A percentile compares a stretch with the other conserved stretches of the same genome.
Evolutionary conservation across 2,329 filamentous ascomycete species (phyloP).

Genomic region (Diaporthe longicolla): DNA sequence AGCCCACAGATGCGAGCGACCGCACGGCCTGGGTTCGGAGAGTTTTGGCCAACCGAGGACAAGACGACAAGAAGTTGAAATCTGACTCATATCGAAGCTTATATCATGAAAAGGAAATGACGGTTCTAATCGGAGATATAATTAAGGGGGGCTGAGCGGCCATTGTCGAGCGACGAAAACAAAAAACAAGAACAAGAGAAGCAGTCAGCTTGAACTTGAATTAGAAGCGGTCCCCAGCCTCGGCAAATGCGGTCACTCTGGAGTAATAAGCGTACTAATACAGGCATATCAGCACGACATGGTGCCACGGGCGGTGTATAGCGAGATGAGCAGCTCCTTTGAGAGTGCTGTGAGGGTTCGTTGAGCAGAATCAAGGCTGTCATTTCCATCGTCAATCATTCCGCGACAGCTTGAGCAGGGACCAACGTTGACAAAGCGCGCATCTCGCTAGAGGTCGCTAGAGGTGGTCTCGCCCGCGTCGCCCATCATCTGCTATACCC

Average conservation of each 20-base stretch:
- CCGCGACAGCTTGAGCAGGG: constrained; percentile 26
- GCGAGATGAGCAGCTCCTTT: constrained; percentile 30
- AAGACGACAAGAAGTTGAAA: constrained; percentile 13
- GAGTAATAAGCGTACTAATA: constrained; percentile 1
- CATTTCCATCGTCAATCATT: constrained; percentile 23
- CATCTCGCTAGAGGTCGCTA: constrained; percentile 25
- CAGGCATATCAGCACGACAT: constrained; percentile 4
- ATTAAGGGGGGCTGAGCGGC: background rate
- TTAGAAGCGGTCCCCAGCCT: constrained; percentile 17
- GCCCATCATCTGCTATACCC: background rate
- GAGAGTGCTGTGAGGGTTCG: too few relatives aligned
- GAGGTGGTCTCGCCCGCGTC: constrained; percentile 22
- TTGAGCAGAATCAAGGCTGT: constrained; percentile 23
- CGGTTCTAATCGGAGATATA: background rate
- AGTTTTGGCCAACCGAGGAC: constrained; percentile 15
- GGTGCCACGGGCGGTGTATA: constrained; percentile 24
- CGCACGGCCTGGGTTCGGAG: constrained; percentile 23
- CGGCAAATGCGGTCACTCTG: constrained; percentile 14
- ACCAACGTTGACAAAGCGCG: constrained; percentile 8
- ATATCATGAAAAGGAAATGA: constrained; percentile 32
- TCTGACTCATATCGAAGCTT: constrained; percentile 27
- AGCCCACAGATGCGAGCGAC: constrained; percentile 18
- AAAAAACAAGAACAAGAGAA: background rate
- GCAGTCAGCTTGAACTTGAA: constrained; percentile 5
- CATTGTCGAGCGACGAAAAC: background rate